Evolutionary conservation across 768 basidiomycete genomes (phyloP).

Genomic region (Ramaria rubella): DNA sequence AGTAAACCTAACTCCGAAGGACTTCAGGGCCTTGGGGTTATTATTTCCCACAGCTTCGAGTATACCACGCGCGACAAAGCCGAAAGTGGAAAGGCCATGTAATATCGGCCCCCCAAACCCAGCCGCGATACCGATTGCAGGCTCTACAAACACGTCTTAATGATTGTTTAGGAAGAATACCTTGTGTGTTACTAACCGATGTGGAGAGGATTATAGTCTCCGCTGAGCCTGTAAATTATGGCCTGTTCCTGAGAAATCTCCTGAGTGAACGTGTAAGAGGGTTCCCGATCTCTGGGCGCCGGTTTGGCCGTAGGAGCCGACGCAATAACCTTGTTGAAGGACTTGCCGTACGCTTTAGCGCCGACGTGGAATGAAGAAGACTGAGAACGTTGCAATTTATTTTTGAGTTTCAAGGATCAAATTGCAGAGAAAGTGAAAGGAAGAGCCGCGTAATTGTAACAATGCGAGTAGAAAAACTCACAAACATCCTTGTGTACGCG

Average conservation of each 20-base stretch:
- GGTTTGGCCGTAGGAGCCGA: constrained; percentile 54
- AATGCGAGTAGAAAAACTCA: constrained; percentile 22
- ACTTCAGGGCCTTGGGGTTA: constrained; percentile 54
- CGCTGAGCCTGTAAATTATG: constrained; percentile 63
- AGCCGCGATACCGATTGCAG: constrained; percentile 57
- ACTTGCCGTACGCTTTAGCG: constrained; percentile 54
- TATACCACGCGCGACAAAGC: constrained; percentile 74
- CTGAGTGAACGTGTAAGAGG: constrained; percentile 53
- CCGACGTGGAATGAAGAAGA: constrained; percentile 66
- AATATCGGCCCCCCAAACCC: constrained; percentile 84
- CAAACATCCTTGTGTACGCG: constrained; percentile 57
- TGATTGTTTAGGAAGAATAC: neutral
- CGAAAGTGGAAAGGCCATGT: constrained; percentile 77
- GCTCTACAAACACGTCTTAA: constrained; percentile 41
- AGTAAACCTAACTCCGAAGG: constrained; percentile 73
- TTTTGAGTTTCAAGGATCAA: neutral
- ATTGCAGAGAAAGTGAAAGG: neutral
- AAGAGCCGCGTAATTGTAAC: neutral
- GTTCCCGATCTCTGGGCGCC: constrained; percentile 51
- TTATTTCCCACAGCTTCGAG: constrained; percentile 55
- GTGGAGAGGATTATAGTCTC: constrained; percentile 76
- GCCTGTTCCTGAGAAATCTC: constrained; percentile 59
- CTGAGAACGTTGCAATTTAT: constrained; percentile 26
- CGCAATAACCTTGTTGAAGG: constrained; percentile 56
- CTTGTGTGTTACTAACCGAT: constrained; percentile 39